Evolutionary conservation across 345 rosid genomes (phyloP).

Genomic region (rapeseed (Brassica napus)): DNA sequence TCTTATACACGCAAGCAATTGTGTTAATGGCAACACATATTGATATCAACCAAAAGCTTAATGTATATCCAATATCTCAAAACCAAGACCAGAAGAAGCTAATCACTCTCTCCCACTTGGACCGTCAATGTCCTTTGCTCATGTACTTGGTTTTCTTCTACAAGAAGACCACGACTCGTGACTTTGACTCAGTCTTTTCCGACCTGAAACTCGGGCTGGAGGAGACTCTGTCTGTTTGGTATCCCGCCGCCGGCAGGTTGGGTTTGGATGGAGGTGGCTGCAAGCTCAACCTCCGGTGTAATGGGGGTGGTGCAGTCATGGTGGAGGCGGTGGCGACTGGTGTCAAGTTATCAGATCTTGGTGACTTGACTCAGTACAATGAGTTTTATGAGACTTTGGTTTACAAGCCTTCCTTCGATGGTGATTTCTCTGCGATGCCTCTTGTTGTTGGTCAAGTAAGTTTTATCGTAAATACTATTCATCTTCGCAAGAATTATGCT

Average conservation of each 20-base stretch:
- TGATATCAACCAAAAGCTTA: conserved; percentile 33
- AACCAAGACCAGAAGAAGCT: conserved; percentile 33
- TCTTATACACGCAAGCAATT: conserved; percentile 12
- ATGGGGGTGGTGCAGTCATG: conserved; percentile 52
- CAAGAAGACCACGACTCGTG: conserved; percentile 40
- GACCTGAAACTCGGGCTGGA: conserved; percentile 56
- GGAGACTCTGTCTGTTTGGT: conserved; percentile 59
- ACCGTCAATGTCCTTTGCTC: conserved; percentile 66
- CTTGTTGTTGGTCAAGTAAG: conserved; percentile 65
- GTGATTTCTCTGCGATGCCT: conserved; percentile 55
- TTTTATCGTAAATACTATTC: neutral
- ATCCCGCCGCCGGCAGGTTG: conserved; percentile 65
- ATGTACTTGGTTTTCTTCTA: conserved; percentile 68
- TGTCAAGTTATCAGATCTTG: conserved; percentile 53
- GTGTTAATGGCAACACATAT: conserved; percentile 36
- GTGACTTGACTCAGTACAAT: conserved; percentile 56
- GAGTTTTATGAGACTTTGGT: conserved; percentile 55
- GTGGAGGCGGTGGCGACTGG: conserved; percentile 52
- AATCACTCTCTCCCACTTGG: conserved; percentile 57
- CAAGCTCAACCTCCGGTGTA: conserved; percentile 61
- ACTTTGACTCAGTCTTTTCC: conserved; percentile 43
- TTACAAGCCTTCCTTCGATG: conserved; percentile 47
- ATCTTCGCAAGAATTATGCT: neutral
- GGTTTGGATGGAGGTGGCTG: conserved; percentile 45
- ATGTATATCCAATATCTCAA: conserved; percentile 34